phyloP scores from a whole-genome alignment of 176 grass and related monocot genomes.

The Tuctoria greenei region DNA sequence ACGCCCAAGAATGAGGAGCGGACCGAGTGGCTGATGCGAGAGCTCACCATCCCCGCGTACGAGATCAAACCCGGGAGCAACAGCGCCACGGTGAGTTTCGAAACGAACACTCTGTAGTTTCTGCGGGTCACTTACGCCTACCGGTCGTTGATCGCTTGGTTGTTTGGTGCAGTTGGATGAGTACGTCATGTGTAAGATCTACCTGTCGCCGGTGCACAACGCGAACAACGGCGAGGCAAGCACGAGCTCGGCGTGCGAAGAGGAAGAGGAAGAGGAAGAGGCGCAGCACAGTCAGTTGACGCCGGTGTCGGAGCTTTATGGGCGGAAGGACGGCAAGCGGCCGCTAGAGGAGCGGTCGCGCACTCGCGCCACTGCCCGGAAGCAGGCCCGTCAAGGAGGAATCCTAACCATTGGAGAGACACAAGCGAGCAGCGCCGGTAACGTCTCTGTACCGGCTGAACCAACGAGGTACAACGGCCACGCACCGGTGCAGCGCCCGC shows the following conservation, averaged over 20 bases:
- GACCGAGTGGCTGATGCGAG: conserved; percentile 42
- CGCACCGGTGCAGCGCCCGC: neutral
- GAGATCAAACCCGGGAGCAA: conserved; percentile 12
- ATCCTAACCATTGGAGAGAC: neutral
- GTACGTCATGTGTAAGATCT: conserved; percentile 42
- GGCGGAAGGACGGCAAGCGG: too few species aligned
- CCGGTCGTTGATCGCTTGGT: neutral
- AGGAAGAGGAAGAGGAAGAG: neutral
- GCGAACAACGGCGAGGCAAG: neutral
- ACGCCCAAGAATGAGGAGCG: neutral
- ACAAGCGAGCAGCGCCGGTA: neutral
- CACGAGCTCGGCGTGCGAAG: neutral
- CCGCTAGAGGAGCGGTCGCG: neutral
- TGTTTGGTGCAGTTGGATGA: conserved; percentile 31
- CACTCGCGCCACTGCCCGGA: neutral
- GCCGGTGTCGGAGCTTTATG: too few species aligned
- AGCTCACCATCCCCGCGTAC: conserved; percentile 33
- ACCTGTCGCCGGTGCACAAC: conserved; percentile 10
- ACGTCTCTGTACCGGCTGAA: neutral
- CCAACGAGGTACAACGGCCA: neutral
- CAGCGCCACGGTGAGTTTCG: neutral
- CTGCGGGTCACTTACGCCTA: neutral
- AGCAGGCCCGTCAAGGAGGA: neutral
- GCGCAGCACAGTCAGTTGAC: too few species aligned
- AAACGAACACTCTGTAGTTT: neutral